Evolutionary conservation across 257 asterid species (phyloP), one percentile per base, ranked within the genome.

Genomic region (Petrea volubilis): DNA sequence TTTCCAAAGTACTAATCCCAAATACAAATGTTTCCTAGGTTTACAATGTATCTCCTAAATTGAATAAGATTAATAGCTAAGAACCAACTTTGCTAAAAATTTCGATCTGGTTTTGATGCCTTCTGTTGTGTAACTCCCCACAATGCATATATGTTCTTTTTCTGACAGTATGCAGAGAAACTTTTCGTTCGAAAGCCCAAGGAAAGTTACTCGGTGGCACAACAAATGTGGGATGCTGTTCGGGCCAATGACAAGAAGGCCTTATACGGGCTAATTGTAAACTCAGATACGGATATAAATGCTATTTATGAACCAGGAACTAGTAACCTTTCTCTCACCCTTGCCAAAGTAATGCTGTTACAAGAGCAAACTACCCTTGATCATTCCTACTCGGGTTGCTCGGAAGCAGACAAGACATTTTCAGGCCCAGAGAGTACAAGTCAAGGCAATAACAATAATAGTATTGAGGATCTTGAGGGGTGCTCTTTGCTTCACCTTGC

Each of bases 401-500:
- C 78, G 82, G 87, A 86, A 38, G 73, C 73, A 20, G 81, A 86
- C 60, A 62, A 43, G 15, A 73, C 74, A 50, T 65, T 85, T 31
- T 63, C 72, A 6, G 78, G 68, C 68, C 44, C 71, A 5, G 86
- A 83, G 28, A 80, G 81, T 63, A 73, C 88, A 15, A 86, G 95
- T 58, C 86, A 77, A 70, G 74, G 77, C 59, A 68, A 64, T 47
- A 66, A 41, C 43, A 44, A 50, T n/a, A 47, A 40, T 47, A 44
- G 47, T 15, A 43, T 60, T 10, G 88, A 83, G 33, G 87, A 81
- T 77, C 71, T 81, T 23, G 84, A 84, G 21, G 97, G 96, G 24
- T 85, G 89, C 77, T 87, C 96, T 23, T 74, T 92, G 84, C 97
- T 92, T 66, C 99, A 95, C 81, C 88, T 92, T 44, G 98, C 95